phyloP scores from a whole-genome alignment of 208 protist species.

The Phytomonas sp. region DNA sequence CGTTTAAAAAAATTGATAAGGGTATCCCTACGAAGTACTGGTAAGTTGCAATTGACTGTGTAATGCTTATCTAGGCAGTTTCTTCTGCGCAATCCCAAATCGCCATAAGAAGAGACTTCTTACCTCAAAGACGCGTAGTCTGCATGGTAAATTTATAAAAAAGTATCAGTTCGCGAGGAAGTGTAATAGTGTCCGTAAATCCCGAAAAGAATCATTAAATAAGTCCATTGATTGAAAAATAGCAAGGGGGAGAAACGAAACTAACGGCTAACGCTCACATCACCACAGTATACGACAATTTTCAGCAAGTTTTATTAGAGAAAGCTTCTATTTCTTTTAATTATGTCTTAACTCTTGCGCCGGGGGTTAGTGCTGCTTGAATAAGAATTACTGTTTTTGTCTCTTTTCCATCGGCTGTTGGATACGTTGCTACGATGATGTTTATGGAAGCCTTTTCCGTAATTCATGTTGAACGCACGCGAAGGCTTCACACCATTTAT shows the following conservation, averaged over 20 bases:
- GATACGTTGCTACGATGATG: not conserved
- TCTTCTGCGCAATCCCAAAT: too few relatives aligned
- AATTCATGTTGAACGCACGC: constrained; percentile 2
- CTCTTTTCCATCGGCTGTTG: constrained; percentile 11
- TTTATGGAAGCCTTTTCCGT: not conserved
- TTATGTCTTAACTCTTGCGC: not conserved
- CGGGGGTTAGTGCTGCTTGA: constrained; percentile 9
- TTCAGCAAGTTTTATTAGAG: not conserved
- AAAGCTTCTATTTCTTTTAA: not conserved
- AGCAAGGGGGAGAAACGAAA: not conserved
- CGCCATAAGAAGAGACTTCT: not conserved
- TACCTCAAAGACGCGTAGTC: not conserved
- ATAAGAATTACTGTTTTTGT: constrained; percentile 12
- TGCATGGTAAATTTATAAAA: not conserved
- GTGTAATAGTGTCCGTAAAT: not conserved
- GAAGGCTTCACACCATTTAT: constrained; percentile 42
- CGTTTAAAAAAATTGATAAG: not conserved
- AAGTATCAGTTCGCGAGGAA: not conserved
- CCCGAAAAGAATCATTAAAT: not conserved
- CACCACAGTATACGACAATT: not conserved
- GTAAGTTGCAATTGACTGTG: not conserved
- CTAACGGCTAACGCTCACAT: not conserved
- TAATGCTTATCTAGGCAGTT: not conserved
- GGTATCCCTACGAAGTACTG: not conserved
- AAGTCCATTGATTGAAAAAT: not conserved